Percentiles rank a stretch among this genome's conserved stretches.
Conservation (phyloP, 2,329 filamentous ascomycete genomes). For the Polychaeton citri region DNA sequence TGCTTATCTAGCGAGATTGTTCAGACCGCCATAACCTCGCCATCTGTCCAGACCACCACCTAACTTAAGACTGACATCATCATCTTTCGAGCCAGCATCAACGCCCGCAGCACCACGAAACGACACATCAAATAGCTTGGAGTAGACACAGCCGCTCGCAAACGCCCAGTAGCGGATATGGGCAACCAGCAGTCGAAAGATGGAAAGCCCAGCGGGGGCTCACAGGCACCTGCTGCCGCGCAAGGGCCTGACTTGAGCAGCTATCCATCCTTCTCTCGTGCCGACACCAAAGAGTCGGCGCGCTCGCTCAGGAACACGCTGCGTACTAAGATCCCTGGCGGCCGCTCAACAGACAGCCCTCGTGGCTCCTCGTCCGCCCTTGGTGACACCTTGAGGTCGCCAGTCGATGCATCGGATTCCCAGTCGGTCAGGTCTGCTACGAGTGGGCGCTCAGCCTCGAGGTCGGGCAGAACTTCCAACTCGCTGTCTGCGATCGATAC, state of each 20-base stretch:
- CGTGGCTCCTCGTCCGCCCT: constrained; percentile 56
- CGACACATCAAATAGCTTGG: neutral
- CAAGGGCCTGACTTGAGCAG: constrained; percentile 56
- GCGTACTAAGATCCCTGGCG: constrained; percentile 77
- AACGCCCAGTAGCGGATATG: constrained; percentile 36
- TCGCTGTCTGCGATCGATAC: constrained; percentile 2
- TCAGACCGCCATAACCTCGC: constrained; percentile 31
- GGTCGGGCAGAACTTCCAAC: constrained; percentile 18
- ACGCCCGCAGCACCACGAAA: neutral
- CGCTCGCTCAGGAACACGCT: constrained; percentile 72
- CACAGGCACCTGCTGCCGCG: constrained; percentile 29
- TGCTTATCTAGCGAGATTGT: constrained; percentile 31
- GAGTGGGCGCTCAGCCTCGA: constrained; percentile 33
- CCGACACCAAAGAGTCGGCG: constrained; percentile 84
- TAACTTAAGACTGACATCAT: too few relatives aligned
- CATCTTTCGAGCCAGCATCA: too few relatives aligned
- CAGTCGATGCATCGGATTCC: constrained; percentile 55
- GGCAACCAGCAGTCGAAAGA: constrained; percentile 61
- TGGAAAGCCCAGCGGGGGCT: constrained; percentile 31
- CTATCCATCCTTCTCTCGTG: constrained; percentile 82
- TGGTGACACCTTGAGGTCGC: constrained; percentile 36
- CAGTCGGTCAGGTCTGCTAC: constrained; percentile 60
- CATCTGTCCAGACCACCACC: too few relatives aligned
- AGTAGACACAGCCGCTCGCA: neutral
- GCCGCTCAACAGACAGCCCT: constrained; percentile 58